Evolutionary conservation across 139 green algal genomes (phyloP).

Genomic region (Chlamydomonas incerta): DNA sequence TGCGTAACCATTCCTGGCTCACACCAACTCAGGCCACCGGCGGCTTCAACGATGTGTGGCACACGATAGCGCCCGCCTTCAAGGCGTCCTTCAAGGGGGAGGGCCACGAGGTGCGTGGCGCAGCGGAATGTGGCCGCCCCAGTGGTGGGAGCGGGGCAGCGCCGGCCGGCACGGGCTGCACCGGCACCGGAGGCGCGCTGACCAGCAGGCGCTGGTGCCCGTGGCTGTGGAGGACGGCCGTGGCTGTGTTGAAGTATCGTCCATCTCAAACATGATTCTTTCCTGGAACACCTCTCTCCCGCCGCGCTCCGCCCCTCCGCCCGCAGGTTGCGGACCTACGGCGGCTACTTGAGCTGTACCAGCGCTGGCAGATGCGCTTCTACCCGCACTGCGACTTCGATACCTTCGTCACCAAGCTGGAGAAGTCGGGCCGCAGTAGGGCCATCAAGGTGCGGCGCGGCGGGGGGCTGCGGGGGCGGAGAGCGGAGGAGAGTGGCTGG

Average conservation of each 20-base stretch:
- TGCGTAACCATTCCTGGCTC: too few relatives aligned
- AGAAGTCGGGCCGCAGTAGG: slow-evolving; percentile 57
- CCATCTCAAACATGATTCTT: too few relatives aligned
- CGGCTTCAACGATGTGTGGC: slow-evolving; percentile 46
- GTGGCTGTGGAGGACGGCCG: too few relatives aligned
- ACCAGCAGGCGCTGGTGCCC: too few relatives aligned
- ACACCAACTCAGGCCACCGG: slow-evolving; percentile 11
- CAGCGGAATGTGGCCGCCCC: too few relatives aligned
- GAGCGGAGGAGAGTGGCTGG: too few relatives aligned
- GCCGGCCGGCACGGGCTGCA: too few relatives aligned
- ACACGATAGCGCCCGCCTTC: slow-evolving; percentile 43
- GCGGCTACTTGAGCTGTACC: slow-evolving; percentile 65
- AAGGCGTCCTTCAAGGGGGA: slow-evolving; percentile 24
- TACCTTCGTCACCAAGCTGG: slow-evolving; percentile 60
- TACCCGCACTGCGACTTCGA: slow-evolving; percentile 64
- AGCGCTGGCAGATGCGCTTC: slow-evolving; percentile 62
- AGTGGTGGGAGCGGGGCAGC: too few relatives aligned
- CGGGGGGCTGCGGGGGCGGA: too few relatives aligned
- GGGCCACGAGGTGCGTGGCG: slow-evolving; percentile 32
- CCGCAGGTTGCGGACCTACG: slow-evolving; percentile 63
- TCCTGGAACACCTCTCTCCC: too few relatives aligned
- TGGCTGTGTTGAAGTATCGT: too few relatives aligned
- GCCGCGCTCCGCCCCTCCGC: not conserved
- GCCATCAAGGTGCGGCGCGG: slow-evolving; percentile 55
- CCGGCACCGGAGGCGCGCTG: too few relatives aligned